Conservation (phyloP, 768 basidiomycete genomes). For the Terana coerulea region DNA sequence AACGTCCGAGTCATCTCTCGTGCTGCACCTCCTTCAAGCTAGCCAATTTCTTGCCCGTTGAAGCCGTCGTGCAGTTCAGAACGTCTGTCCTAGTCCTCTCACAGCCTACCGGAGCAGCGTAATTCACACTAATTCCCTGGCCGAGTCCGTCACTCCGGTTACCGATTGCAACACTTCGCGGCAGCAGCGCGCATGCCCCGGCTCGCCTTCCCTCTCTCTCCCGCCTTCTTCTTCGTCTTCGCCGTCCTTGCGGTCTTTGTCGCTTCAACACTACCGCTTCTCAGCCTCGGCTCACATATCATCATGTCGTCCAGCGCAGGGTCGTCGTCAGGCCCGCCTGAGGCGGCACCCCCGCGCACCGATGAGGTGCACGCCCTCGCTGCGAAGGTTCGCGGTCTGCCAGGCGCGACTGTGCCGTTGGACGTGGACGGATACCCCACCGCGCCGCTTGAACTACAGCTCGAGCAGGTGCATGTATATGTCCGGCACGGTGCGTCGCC, state of each 20-base stretch:
- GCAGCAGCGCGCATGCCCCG: constrained; percentile 1
- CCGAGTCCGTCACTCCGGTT: background rate
- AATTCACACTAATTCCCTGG: too few relatives aligned
- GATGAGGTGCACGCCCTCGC: too few relatives aligned
- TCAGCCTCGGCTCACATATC: background rate
- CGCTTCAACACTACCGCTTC: background rate
- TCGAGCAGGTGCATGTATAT: constrained; percentile 74
- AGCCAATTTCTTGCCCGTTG: too few relatives aligned
- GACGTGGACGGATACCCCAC: constrained; percentile 60
- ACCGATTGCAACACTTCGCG: background rate
- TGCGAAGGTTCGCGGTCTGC: constrained; percentile 1
- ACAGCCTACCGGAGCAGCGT: too few relatives aligned
- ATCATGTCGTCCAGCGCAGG: background rate
- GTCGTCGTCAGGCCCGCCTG: too few relatives aligned
- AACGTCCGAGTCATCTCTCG: too few relatives aligned
- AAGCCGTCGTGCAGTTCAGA: too few relatives aligned
- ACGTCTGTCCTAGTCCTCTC: too few relatives aligned
- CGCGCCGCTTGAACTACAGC: constrained; percentile 48
- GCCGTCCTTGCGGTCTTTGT: background rate
- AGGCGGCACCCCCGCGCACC: too few relatives aligned
- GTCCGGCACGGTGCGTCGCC: constrained; percentile 63
- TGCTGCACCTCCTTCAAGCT: too few relatives aligned
- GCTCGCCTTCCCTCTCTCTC: background rate
- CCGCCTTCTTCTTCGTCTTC: background rate
- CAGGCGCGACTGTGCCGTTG: constrained; percentile 26